Conservation (phyloP, 2,329 filamentous ascomycete species). For the Aspergillus versicolor region DNA sequence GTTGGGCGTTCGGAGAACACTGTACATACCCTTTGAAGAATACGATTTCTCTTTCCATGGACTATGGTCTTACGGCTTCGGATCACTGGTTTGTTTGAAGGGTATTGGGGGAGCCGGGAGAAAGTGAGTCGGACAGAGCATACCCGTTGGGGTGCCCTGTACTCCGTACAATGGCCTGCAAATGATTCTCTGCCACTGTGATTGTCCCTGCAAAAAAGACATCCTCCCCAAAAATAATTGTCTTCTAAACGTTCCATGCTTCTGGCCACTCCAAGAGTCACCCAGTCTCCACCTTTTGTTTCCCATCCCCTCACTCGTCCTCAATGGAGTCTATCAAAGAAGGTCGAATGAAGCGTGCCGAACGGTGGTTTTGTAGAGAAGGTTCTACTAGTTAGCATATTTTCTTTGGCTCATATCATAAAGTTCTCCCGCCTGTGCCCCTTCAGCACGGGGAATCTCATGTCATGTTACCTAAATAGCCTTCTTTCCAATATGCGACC, state of each 20-base stretch:
- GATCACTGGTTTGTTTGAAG: no score
- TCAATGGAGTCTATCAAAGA: neutral
- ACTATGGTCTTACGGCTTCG: neutral
- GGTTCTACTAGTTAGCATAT: neutral
- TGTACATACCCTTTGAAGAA: constrained; percentile 14
- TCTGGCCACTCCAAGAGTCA: neutral
- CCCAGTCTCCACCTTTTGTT: neutral
- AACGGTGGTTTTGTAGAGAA: neutral
- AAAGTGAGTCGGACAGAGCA: no score
- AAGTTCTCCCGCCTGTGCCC: neutral
- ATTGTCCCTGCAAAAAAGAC: neutral
- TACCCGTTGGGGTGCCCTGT: neutral
- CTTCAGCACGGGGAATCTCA: neutral
- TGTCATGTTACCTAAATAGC: neutral
- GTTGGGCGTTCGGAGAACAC: constrained; percentile 13
- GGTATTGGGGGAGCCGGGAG: no score
- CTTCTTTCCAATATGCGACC: neutral
- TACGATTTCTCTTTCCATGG: neutral
- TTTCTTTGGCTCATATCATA: neutral
- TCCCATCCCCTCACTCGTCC: neutral
- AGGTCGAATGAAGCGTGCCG: neutral
- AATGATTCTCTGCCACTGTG: neutral
- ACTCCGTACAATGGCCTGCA: neutral
- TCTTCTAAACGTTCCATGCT: neutral
- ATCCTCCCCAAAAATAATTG: neutral